Base-by-base conservation (phyloP, 2,329 filamentous ascomycete species). In the Curvularia hawaiiensis region DNA sequence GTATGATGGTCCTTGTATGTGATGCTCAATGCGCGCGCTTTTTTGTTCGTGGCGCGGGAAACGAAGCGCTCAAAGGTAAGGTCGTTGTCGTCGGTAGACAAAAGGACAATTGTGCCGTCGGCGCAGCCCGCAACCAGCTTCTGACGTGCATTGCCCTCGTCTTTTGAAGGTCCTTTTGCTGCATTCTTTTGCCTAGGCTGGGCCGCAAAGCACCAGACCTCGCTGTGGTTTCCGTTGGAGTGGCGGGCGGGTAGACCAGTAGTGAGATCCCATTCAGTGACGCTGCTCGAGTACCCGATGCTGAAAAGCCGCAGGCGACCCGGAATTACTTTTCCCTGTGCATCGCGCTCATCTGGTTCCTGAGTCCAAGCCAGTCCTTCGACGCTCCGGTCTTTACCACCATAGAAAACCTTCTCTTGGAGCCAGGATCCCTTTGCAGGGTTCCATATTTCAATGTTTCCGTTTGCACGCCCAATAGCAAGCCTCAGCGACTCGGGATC, bases 401-500 rank as follows among this genome's bases (percentile, higher is more conserved):
- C 93, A 35, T 86, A 85, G 50, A 98, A 88, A 59, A 93, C 87
- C 39, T 87, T 88, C 80, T 99, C 95, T 75, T 98, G 95, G 63
- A 92, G 85, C 95, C 95, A 99, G 60, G 84, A 81, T 16, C 91
- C 91, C 63, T 85, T 86, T 52, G 88, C 80, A 3, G 94, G 92
- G 76, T 97, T 97, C 95, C 95, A 99, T 64, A 99, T 92, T 79
- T 99, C 95, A 67, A 99, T 95, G 72, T 97, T 91, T 67, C 95
- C 95, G 75, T 98, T 97, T 57, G 91, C 90, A 65, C 95, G 89
- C 59, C 95, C 95, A 68, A 99, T 85, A 2, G 95, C 95, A 53
- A 98, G 85, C 66, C 92, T 87, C 54, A 92, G 83, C 51, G 83
- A 87, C 60, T 82, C 85, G 22, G 84, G 82, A 68, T 78, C 83